Evolutionary conservation across 2,329 filamentous ascomycete genomes (phyloP), one percentile per base, ranked within the genome.

Genomic region (Colletotrichum destructivum): DNA sequence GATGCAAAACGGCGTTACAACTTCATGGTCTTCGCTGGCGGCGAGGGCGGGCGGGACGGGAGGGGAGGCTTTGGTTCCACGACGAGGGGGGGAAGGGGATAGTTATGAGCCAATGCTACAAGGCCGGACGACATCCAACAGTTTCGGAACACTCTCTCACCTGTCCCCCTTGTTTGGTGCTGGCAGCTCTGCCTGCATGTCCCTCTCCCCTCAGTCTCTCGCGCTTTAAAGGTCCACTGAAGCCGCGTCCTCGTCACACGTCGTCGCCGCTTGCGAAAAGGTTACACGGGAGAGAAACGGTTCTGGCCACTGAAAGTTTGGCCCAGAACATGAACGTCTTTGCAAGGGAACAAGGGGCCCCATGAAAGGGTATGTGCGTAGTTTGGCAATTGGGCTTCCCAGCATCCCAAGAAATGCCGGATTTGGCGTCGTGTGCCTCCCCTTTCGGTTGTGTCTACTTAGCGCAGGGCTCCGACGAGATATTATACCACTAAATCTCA

Each of bases 101-200:
- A 9, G 0, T 11, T 31, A 42, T 38, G 57, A 71, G 62, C 59
- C 51, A 31, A 57, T 62, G 21, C 46, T 62, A 71, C 68, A 70
- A 44, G 31, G 38, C 40, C 57, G 23, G 47, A 26, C 16, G 8
- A 9, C 31, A 35, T 67, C 38, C 44, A 21, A 26, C 46, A 9
- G 46, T 1, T 31, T 16, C 46, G 40, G n/a, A 26, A n/a, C 16
- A 21, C 13, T 21, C 6, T 31, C 16, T 8, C 26, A 16, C n/a
- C 13, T 26, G 21, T 42, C 21, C 44, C n/a, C 40, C 13, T 16
- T 31, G 60, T 16, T n/a, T 26, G 31, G 38, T 38, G n/a, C 46
- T 40, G 44, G n/a, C 15, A 31, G 47, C 12, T 40, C 12, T 40
- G 26, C 60, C 11, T 26, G 35, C 47, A 42, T n/a, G 31, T 26